Base-by-base conservation (phyloP, 2,329 filamentous ascomycete species). In the Phyllosticta citribraziliensis region DNA sequence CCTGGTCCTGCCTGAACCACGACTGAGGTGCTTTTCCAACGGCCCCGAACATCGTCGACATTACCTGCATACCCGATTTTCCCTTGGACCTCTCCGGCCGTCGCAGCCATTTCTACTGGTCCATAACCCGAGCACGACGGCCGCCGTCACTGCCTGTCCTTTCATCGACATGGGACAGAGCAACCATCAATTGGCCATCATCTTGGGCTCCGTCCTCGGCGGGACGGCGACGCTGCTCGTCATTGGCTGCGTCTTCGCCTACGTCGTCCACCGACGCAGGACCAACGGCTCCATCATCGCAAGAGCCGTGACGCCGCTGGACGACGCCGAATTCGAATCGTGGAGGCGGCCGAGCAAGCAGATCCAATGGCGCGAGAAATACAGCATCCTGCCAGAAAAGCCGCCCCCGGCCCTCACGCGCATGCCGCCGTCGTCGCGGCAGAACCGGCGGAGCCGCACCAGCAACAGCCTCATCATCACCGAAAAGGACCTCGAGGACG, bases 241-340 rank as follows among this genome's bases (percentile, higher is more conserved):
- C 47, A 59, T 66, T 27, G 33, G 33, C 33, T 68, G 70, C 55
- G 64, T 71, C 19, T 57, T 68, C 25, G 67, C 73, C 52, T 72
- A 70, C 54, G 69, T 68, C 62, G 69, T 68, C 66, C 70, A 69
- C 63, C 69, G 72, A 47, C 69, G 68, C 27, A 69, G 70, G 66
- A 9, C 52, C 22, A 50, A 30, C 10, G 58, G 65, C 70, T 51
- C 68, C 63, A 67, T 69, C 24, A 74, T 75, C 65, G 69, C 71
- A 17, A 70, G 73, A 63, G 69, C 72, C 22, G 71, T 73, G 33
- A 75, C 73, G 47, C 73, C 73, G 58, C 64, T 75, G 53, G 72
- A 74, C 65, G 72, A 75, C 53, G 72, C 72, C 61, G 72, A 73
- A 64, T 74, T 75, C 58, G 72, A 75, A 66, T 74, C 72, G 55